These are phyloP conservation scores for Tylopilus cervinicoccineus DNA, from an alignment of 768 basidiomycete species.

Conservation along the genomic window DNA sequence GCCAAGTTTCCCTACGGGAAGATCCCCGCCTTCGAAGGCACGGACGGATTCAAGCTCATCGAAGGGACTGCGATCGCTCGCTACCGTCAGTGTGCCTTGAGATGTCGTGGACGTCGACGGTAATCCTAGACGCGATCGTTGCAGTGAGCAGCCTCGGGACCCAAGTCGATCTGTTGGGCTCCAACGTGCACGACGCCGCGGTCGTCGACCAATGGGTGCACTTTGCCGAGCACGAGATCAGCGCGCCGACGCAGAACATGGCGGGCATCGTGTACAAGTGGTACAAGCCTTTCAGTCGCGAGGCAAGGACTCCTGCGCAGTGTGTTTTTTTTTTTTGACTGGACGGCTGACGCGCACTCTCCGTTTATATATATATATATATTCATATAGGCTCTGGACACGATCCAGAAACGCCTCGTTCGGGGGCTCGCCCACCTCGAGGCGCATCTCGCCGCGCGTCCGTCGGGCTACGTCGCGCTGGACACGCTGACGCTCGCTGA, in stretches of 20 bases:
- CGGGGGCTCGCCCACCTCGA: conserved; percentile 14
- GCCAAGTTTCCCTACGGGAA: conserved; percentile 21
- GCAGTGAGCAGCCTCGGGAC: conserved; percentile 16
- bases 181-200: conserved; percentile 7
- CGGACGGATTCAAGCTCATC: conserved; percentile 15
- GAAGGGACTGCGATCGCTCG: conserved; percentile 22
- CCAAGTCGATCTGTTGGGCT: conserved; percentile 8
- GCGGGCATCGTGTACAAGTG: conserved; percentile 1
- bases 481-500: conserved; percentile 18
- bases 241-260: background rate
- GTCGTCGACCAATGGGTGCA: conserved; percentile 14
- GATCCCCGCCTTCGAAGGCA: conserved; percentile 20
- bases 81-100: conserved; percentile 12
- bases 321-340: too few relatives aligned
- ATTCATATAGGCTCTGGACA: background rate
- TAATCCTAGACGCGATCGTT: background rate
- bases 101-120: too few relatives aligned
- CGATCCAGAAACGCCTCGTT: background rate
- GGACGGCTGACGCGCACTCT: background rate
- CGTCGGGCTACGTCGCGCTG: conserved; percentile 12
- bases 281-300: conserved; percentile 1
- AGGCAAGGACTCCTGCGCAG: conserved; percentile 7
- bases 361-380: too few relatives aligned
- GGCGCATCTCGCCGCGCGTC: conserved; percentile 2
- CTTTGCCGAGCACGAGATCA: conserved; percentile 13